These are phyloP conservation scores for Fusarium nodosum DNA, from an alignment of 2,329 filamentous ascomycete genomes.

Conservation along the genomic window DNA sequence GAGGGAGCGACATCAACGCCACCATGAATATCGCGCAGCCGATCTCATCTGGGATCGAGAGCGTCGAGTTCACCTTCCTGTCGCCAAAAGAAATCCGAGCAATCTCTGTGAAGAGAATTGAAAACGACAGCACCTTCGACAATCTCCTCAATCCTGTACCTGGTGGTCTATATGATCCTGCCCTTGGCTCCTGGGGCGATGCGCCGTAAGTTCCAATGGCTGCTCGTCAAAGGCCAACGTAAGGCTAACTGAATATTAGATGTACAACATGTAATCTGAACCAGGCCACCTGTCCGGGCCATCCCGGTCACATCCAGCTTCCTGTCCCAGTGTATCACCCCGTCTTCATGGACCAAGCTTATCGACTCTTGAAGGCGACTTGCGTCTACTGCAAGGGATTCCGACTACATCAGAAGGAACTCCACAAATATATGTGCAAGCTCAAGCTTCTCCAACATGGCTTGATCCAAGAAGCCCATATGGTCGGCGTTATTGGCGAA, in stretches of 20 bases:
- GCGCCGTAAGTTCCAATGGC: conserved; percentile 70
- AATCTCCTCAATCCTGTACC: conserved; percentile 89
- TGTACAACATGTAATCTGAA: conserved; percentile 94
- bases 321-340: conserved; percentile 95
- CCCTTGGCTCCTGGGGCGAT: conserved; percentile 90
- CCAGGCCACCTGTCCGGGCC: conserved; percentile 86
- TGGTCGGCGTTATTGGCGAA: conserved; percentile 67
- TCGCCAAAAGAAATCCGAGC: conserved; percentile 84
- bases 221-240: conserved; percentile 1
- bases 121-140: conserved; percentile 95
- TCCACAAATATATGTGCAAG: conserved; percentile 87
- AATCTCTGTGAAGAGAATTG: conserved; percentile 93
- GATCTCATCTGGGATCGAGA: conserved; percentile 83
- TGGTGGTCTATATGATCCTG: conserved; percentile 92
- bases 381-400: conserved; percentile 93
- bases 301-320: conserved; percentile 94
- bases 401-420: conserved; percentile 79
- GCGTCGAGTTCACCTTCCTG: conserved; percentile 91
- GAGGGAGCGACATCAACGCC: conserved; percentile 36
- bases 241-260: conserved; percentile 60
- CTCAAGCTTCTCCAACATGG: conserved; percentile 88
- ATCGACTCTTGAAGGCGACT: conserved; percentile 86
- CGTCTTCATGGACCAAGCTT: conserved; percentile 93
- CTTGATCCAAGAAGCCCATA: conserved; percentile 76
- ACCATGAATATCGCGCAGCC: conserved; percentile 83